phyloP scores from a whole-genome alignment of 192 early-diverging fungal genomes.

The Jimgerdemannia flammicorona region DNA sequence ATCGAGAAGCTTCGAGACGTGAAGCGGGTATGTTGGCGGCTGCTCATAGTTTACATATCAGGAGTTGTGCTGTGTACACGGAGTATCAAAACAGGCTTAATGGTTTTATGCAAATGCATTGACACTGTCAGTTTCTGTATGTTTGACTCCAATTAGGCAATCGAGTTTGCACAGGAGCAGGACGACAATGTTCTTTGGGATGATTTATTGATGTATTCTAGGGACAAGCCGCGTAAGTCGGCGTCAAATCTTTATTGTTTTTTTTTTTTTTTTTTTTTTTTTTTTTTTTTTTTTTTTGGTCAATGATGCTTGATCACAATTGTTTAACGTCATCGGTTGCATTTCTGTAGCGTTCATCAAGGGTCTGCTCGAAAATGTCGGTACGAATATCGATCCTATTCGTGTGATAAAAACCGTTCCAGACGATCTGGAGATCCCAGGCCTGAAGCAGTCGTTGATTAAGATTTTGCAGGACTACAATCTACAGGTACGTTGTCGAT shows the following conservation, averaged over 20 bases:
- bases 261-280: not conserved
- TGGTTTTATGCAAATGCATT: not conserved
- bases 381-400: slow-evolving; percentile 82
- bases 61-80: no score
- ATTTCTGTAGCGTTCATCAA: slow-evolving; percentile 77
- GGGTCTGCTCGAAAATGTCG: slow-evolving; percentile 86
- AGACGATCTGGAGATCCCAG: slow-evolving; percentile 73
- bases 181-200: slow-evolving; percentile 95
- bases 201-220: slow-evolving; percentile 88
- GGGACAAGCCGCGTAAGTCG: slow-evolving; percentile 87
- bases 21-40: slow-evolving; percentile 51
- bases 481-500: slow-evolving; percentile 57
- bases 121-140: not conserved
- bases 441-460: slow-evolving; percentile 74
- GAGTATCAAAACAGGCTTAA: no score
- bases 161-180: slow-evolving; percentile 98
- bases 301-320: not conserved
- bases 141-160: slow-evolving; percentile 54
- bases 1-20: slow-evolving; percentile 90
- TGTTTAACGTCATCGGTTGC: not conserved
- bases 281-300: not conserved
- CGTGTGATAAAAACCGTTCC: slow-evolving; percentile 79
- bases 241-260: not conserved
- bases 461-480: slow-evolving; percentile 91
- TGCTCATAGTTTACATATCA: no score